These are phyloP conservation scores for Roridomyces roridus DNA, from an alignment of 768 basidiomycete genomes.

Conservation along the genomic window DNA sequence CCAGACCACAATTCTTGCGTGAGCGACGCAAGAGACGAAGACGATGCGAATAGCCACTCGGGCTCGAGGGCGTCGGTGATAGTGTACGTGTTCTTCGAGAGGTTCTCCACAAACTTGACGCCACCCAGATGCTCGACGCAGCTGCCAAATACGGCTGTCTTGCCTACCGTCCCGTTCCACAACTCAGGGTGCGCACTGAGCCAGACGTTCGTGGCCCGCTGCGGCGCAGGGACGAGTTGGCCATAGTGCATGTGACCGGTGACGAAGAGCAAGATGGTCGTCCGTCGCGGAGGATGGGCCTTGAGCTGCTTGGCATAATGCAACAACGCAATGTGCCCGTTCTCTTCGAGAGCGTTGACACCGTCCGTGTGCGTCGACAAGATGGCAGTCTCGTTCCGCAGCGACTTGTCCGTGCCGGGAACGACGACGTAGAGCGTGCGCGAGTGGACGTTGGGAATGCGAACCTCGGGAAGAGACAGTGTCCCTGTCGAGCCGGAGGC, in stretches of 20 bases:
- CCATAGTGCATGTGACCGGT: not conserved
- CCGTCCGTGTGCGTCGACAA: slow-evolving; percentile 4
- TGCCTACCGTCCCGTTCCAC: not conserved
- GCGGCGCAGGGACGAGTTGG: not conserved
- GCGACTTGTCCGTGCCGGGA: not conserved
- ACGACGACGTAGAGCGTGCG: slow-evolving; percentile 5
- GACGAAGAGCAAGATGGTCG: not conserved
- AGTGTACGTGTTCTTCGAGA: not conserved
- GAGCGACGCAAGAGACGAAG: not conserved
- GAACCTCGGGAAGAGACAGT: not conserved
- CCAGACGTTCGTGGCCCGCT: not conserved
- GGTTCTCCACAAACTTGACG: not conserved
- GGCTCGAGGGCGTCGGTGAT: not conserved
- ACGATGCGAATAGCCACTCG: not conserved
- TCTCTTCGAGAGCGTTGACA: not conserved
- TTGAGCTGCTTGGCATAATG: not conserved
- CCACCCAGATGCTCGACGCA: slow-evolving; percentile 3
- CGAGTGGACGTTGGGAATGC: not conserved
- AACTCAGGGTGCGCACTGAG: not conserved
- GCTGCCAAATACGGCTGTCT: not conserved
- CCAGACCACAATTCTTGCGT: not conserved
- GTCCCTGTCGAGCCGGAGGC: too few relatives aligned
- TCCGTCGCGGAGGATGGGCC: not conserved
- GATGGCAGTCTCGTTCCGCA: slow-evolving; percentile 5
- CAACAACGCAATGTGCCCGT: slow-evolving; percentile 8